phyloP scores from a whole-genome alignment of 441 rosid genomes.

The Syzygium malaccense region DNA sequence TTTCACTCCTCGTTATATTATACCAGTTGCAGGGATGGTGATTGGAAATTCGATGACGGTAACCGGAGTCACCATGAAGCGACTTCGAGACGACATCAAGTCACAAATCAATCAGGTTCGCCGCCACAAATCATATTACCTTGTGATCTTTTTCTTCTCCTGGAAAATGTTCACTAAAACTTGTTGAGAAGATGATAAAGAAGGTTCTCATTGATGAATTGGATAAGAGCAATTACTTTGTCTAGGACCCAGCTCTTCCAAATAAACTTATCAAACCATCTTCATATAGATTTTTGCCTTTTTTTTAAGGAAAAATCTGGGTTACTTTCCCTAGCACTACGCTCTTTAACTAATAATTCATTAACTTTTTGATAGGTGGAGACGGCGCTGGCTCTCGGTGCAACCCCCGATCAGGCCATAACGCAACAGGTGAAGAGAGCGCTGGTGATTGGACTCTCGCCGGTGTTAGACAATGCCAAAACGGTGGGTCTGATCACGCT shows the following conservation, averaged over 20 bases:
- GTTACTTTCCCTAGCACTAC: neutral
- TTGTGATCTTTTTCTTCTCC: neutral
- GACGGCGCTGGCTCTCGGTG: slow-evolving; percentile 85
- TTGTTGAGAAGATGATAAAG: neutral
- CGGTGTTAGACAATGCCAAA: slow-evolving; percentile 82
- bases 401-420: slow-evolving; percentile 80
- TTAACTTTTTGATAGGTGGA: slow-evolving; percentile 38
- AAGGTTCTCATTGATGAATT: neutral
- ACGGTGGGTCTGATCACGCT: slow-evolving; percentile 83
- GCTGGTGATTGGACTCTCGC: slow-evolving; percentile 68
- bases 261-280: neutral
- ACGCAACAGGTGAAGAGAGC: slow-evolving; percentile 67
- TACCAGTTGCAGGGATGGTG: slow-evolving; percentile 91
- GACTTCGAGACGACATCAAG: slow-evolving; percentile 78
- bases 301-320: neutral
- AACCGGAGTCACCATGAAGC: slow-evolving; percentile 90
- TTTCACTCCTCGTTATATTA: slow-evolving; percentile 82
- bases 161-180: neutral
- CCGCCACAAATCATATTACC: neutral
- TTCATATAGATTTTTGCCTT: neutral
- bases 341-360: neutral
- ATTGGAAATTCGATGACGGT: slow-evolving; percentile 89
- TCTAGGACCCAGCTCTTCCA: neutral
- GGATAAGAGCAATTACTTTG: neutral
- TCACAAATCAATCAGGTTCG: slow-evolving; percentile 34